Base-by-base conservation (phyloP, 345 rosid genomes). In the Acer campestre region DNA sequence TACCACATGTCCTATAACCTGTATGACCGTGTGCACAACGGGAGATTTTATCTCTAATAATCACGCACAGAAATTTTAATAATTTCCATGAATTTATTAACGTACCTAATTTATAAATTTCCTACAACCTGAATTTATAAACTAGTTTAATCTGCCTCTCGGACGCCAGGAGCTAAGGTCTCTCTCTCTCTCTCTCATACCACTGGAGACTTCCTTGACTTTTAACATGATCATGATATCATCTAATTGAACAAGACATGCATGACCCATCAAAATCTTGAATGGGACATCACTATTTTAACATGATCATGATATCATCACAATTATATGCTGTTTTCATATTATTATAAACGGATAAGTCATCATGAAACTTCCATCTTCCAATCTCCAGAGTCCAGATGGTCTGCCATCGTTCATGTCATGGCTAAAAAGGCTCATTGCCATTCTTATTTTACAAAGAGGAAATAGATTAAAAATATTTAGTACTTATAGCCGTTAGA, bases 181-280 rank as follows among this genome's bases (percentile, higher is more conserved):
- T 31, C 35, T 31, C 35, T 31, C 35, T 29, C 31, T 29, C 31
- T 29, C 31, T 31, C 35, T 31, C 35, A 31, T 31, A 3, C 35
- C 3, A n/a, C n/a, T 31, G 35, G 35, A 31, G 7, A 68, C 44
- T 35, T 81, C 70, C 44, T 56, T 68, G 59, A 20, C 13, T 46
- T 53, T 63, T 29, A 31, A 31, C 1, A 11, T 40, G 3, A 10
- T 53, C 12, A 20, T 70, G 48, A 46, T 11, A 40, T 11, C 25
- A 49, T 49, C 1, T 29, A 7, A 16, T 56, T 2, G 10, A 7
- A 66, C 38, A 72, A 56, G 22, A 71, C 59, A 29, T 66, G 70
- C 10, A 55, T 56, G 77, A 63, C 75, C 74, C 75, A 68, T 82
- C 83, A 64, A 75, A 31, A 63, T 75, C 53, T 63, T 68, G 20